Conservation (phyloP, 1,284 basidiomycete species). For the Irpex lacteus region DNA sequence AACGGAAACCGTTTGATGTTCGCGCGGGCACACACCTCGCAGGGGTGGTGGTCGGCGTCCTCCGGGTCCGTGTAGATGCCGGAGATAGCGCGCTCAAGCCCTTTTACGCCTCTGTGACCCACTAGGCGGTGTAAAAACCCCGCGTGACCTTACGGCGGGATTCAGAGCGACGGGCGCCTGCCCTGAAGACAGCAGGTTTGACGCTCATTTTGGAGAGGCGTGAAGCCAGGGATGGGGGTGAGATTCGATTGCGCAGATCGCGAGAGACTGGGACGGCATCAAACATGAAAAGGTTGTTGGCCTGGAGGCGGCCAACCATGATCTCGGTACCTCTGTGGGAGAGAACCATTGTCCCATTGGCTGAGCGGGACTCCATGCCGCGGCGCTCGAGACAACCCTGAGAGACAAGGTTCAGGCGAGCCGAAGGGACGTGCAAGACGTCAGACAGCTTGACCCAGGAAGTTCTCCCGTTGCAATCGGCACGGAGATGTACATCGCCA, state of each 20-base stretch:
- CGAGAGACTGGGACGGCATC: background rate
- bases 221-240: no score
- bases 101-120: slow-evolving; percentile 2
- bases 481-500: background rate
- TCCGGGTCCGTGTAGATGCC: background rate
- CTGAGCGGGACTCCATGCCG: background rate
- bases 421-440: background rate
- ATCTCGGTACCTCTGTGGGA: no score
- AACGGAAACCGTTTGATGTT: background rate
- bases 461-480: background rate
- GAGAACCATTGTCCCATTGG: background rate
- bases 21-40: background rate
- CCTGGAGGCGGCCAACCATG: no score
- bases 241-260: background rate
- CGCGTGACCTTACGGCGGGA: no score
- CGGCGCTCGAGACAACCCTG: background rate
- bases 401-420: background rate
- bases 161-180: no score
- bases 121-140: slow-evolving; percentile 3
- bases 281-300: background rate
- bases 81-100: background rate
- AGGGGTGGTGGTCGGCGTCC: background rate
- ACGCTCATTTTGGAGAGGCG: no score
- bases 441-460: background rate
- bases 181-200: no score